These are phyloP conservation scores for Strobilomyces echinocephalus DNA, from an alignment of 768 basidiomycete species.

Conservation along the genomic window DNA sequence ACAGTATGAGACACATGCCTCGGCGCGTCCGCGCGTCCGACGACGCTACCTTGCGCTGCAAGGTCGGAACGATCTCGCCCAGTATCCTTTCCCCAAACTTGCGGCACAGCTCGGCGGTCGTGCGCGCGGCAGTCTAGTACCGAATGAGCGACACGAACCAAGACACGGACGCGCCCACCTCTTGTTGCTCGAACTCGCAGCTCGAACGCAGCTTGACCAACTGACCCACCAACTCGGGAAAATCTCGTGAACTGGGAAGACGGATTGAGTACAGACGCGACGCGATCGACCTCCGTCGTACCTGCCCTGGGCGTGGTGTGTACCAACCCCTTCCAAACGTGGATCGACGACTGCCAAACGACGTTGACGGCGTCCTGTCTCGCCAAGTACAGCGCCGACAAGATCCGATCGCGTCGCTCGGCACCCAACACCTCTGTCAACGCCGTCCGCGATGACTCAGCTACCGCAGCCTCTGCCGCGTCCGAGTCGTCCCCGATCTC, in stretches of 20 bases:
- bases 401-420: constrained; percentile 85
- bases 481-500: constrained; percentile 71
- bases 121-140: constrained; percentile 71
- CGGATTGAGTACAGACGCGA: constrained; percentile 1
- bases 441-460: constrained; percentile 79
- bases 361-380: constrained; percentile 91
- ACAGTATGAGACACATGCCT: constrained; percentile 81
- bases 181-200: constrained; percentile 81
- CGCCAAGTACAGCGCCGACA: constrained; percentile 87
- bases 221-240: constrained; percentile 79
- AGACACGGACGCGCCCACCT: constrained; percentile 44
- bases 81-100: constrained; percentile 94
- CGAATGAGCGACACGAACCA: background rate
- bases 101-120: constrained; percentile 82
- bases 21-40: constrained; percentile 59
- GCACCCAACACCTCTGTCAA: constrained; percentile 83
- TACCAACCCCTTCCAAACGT: constrained; percentile 98
- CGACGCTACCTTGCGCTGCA: constrained; percentile 63
- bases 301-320: constrained; percentile 90
- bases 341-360: constrained; percentile 86
- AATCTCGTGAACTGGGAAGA: constrained; percentile 72
- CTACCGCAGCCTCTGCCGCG: constrained; percentile 55
- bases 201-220: constrained; percentile 75
- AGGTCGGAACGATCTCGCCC: constrained; percentile 74
- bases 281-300: constrained; percentile 27